Percentiles rank a stretch among this genome's conserved stretches.
Conservation (phyloP, 495 filamentous ascomycete genomes). For the Talaromyces adpressus region DNA sequence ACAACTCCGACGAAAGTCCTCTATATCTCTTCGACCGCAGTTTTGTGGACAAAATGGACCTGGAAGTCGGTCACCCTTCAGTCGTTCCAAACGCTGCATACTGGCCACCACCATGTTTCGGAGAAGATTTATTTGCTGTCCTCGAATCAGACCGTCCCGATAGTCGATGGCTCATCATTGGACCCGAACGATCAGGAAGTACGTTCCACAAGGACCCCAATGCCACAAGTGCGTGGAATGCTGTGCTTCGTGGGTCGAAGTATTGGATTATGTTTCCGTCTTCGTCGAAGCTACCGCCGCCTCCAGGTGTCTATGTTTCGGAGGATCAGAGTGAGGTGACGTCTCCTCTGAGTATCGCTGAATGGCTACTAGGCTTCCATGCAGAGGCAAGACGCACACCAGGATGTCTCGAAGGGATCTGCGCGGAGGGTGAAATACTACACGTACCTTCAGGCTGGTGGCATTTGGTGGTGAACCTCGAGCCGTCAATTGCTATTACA, state of each 20-base stretch:
- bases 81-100: slow-evolving; percentile 52
- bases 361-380: slow-evolving; percentile 92
- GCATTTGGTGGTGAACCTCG: slow-evolving; percentile 90
- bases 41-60: slow-evolving; percentile 82
- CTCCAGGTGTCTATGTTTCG: slow-evolving; percentile 88
- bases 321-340: slow-evolving; percentile 92
- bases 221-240: slow-evolving; percentile 87
- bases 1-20: slow-evolving; percentile 80
- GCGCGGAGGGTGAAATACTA: slow-evolving; percentile 78
- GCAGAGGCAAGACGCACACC: slow-evolving; percentile 70
- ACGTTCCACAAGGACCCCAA: slow-evolving; percentile 91
- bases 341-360: slow-evolving; percentile 87
- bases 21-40: slow-evolving; percentile 86
- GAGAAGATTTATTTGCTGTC: slow-evolving; percentile 78
- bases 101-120: slow-evolving; percentile 82
- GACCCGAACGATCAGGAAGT: slow-evolving; percentile 82
- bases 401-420: slow-evolving; percentile 84
- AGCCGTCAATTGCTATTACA: slow-evolving; percentile 78
- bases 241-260: slow-evolving; percentile 82
- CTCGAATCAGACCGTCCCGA: slow-evolving; percentile 77
- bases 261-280: slow-evolving; percentile 98
- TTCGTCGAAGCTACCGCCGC: slow-evolving; percentile 50
- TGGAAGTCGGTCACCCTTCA: slow-evolving; percentile 48
- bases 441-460: slow-evolving; percentile 95
- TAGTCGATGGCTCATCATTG: slow-evolving; percentile 88